Base-by-base conservation (phyloP, 2,329 filamentous ascomycete species). In the Colletotrichum sp. region DNA sequence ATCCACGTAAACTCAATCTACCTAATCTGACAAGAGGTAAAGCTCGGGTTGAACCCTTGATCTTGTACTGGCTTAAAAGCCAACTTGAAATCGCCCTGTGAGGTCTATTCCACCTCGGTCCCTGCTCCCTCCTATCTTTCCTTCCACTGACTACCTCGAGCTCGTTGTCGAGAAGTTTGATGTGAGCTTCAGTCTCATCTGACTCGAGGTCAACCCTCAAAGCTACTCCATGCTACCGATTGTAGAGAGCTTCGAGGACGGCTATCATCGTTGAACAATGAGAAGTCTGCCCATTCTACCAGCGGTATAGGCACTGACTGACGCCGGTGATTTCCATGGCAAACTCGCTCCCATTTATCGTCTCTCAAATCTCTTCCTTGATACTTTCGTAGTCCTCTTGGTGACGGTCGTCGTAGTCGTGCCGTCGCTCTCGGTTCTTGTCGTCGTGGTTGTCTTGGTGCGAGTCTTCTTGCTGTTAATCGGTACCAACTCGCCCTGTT, bases 211-310 rank as follows among this genome's bases (percentile, higher is more conserved):
- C 0, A 1, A 48, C 4, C 1, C 10, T 13, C n/a, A 21, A 21
- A 48, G 38, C 1, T 7, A 1, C 6, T 2, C n/a, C 1, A 48
- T 13, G 0, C 4, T 48, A 1, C n/a, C n/a, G 43, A 2, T 13
- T 12, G 6, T 5, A 7, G n/a, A 21, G n/a, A 8, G n/a, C 43
- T 52, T 21, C 0, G 2, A 21, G 12, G 43, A 52, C 43, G 3
- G 12, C 1, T 52, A 0, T 52, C 6, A 21, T 13, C n/a, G 10
- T 52, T 13, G 43, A 13, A 21, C 43, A 7, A 21, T 21, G 6
- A 5, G 3, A 21, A 13, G 9, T 21, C 18, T 48, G 9, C 2
- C 38, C 6, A n/a, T 6, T 5, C 18, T 8, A n/a, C 8, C 38
- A 5, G 18, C 18, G 3, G 8, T 5, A 10, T n/a, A 4, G 16